These are phyloP conservation scores for Coleophoma cylindrospora DNA, from an alignment of 2,329 filamentous ascomycete genomes.

Conservation along the genomic window DNA sequence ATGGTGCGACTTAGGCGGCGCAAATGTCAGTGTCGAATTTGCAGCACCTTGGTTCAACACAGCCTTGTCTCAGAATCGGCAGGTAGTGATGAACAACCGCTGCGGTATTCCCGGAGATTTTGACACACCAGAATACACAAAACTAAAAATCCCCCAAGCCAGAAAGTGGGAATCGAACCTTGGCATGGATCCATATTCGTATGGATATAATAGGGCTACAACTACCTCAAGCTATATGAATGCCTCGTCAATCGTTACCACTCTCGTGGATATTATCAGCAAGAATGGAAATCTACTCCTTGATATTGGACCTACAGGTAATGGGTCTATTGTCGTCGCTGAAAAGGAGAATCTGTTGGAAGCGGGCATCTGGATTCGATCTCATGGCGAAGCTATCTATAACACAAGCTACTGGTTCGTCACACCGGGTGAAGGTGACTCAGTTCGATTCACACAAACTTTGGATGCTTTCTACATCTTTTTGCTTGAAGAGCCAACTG, in stretches of 20 bases:
- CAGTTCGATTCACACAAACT: conserved; percentile 6
- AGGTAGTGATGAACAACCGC: conserved; percentile 49
- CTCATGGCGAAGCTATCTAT: conserved; percentile 48
- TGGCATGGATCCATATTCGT: conserved; percentile 54
- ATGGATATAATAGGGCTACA: conserved; percentile 54
- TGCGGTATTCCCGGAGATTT: conserved; percentile 52
- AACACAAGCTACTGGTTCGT: conserved; percentile 44
- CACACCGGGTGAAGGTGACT: conserved; percentile 17
- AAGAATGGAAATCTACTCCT: conserved; percentile 53
- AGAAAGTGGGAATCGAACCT: conserved; percentile 55
- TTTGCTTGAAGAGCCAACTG: background rate
- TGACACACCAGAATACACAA: conserved; percentile 53
- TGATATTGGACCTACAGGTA: conserved; percentile 46
- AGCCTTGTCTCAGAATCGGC: conserved; percentile 31
- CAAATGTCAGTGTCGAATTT: conserved; percentile 35
- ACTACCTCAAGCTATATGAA: conserved; percentile 43
- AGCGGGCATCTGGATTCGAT: conserved; percentile 48
- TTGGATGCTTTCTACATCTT: conserved; percentile 7
- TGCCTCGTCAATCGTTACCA: conserved; percentile 38
- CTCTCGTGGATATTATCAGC: conserved; percentile 43
- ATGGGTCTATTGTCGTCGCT: conserved; percentile 44
- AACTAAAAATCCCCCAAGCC: conserved; percentile 39
- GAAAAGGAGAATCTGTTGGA: conserved; percentile 40
- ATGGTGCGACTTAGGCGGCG: conserved; percentile 41
- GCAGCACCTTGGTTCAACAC: conserved; percentile 34